phyloP scores from a whole-genome alignment of 2,329 filamentous ascomycete genomes.

The Fusarium haematococcum region DNA sequence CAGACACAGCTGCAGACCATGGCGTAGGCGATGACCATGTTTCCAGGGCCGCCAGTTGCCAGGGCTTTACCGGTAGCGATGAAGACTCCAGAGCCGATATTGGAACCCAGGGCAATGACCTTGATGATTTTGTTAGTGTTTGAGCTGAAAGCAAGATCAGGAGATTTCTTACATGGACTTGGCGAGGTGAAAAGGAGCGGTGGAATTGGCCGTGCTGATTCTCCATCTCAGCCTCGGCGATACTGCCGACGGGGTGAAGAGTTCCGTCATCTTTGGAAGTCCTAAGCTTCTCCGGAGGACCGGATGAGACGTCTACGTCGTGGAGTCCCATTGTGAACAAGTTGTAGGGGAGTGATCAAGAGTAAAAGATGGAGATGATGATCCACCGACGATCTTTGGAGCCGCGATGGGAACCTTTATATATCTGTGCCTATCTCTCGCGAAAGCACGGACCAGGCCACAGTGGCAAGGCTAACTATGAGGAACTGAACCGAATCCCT shows the following conservation, averaged over 20 bases:
- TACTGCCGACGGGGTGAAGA: slow-evolving; percentile 9
- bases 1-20: slow-evolving; percentile 33
- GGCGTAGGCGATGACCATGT: slow-evolving; percentile 33
- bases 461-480: neutral
- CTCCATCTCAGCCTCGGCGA: slow-evolving; percentile 19
- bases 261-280: slow-evolving; percentile 22
- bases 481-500: neutral
- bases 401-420: slow-evolving; percentile 10
- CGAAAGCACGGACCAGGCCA: neutral
- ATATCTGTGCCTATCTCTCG: neutral
- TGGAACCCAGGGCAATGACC: slow-evolving; percentile 36
- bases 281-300: slow-evolving; percentile 15
- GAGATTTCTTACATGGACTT: slow-evolving; percentile 29
- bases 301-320: slow-evolving; percentile 8
- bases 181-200: slow-evolving; percentile 33
- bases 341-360: neutral
- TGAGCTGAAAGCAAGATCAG: neutral
- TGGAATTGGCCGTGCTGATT: slow-evolving; percentile 31
- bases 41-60: slow-evolving; percentile 33
- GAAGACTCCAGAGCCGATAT: slow-evolving; percentile 35
- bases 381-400: neutral
- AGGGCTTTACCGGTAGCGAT: slow-evolving; percentile 32
- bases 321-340: slow-evolving; percentile 22
- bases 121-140: neutral
- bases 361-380: neutral